Evolutionary conservation across 169 alveolate genomes (phyloP), one percentile per base, ranked within the genome.

Genomic region (Plasmodium gallinaceum): DNA sequence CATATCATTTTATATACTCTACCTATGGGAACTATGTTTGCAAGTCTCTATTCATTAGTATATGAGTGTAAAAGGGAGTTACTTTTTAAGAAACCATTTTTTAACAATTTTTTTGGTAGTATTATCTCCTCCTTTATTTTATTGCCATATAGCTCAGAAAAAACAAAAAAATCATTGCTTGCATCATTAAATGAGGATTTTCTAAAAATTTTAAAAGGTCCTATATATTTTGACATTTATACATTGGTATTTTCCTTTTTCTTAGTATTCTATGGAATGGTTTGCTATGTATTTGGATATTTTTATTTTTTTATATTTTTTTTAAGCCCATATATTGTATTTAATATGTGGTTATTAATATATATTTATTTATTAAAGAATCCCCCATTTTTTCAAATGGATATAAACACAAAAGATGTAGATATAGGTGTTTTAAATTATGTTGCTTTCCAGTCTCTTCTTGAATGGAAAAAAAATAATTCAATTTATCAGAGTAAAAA

Each of bases 11-110:
- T 80, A 80, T 80, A 80, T 80, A 57, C 85, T 14, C 42, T 80
- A 32, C 90, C 90, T 20, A 80, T 80, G 90, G 90, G 90, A 80
- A 80, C 90, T 48, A 80, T 80, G 90, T 80, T 80, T 71, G 64
- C 73, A 68, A 80, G 90, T 68, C 71, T 80, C 20, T 80, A 80
- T 24, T 68, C 90, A 43, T 42, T 80, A 48, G 90, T 80, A 26
- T 80, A 80, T 57, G 90, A 80, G 22, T 80, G 85, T 48, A 80
- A 68, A 60, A 80, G 83, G 32, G 90, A 66, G 54, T 57, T 80
- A 68, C 52, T 80, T 9, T 80, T 68, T 80, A 66, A 80, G 57
- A 80, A 80, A 22, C 7, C 7, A 18, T 57, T 80, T 42, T 58
- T 66, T 37, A 80, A 80, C 57, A 51, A 80, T 48, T 68, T 80